phyloP scores from a whole-genome alignment of 352 stramenopile species.

The Phytopythium montanum region DNA sequence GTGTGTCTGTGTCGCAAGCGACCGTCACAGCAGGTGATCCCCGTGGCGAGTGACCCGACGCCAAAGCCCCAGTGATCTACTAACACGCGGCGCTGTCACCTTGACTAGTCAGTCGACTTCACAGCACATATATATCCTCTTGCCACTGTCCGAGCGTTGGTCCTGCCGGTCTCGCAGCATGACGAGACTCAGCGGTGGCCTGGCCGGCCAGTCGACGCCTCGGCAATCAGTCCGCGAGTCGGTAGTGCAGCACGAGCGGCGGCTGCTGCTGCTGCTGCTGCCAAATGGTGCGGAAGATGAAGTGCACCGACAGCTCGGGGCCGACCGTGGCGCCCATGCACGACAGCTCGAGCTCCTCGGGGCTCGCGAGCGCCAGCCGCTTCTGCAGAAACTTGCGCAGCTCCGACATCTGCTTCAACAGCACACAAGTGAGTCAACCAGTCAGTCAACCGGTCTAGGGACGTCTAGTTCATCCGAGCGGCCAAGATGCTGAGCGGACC shows the following conservation, averaged over 20 bases:
- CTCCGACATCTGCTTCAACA: conserved; percentile 43
- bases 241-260: conserved; percentile 53
- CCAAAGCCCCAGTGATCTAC: too few species aligned
- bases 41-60: too few species aligned
- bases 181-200: too few species aligned
- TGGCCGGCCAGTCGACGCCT: not conserved
- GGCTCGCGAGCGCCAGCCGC: conserved; percentile 26
- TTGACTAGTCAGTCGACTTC: too few species aligned
- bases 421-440: not conserved
- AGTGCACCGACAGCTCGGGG: conserved; percentile 56
- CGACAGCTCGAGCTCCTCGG: conserved; percentile 41
- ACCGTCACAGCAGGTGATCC: too few species aligned
- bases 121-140: too few species aligned
- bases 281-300: conserved; percentile 69
- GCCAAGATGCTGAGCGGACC: conserved; percentile 10
- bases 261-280: conserved; percentile 41
- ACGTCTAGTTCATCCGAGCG: too few species aligned
- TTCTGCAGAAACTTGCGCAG: conserved; percentile 43
- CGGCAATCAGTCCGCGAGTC: conserved; percentile 16
- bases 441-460: too few species aligned
- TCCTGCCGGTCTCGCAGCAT: too few species aligned
- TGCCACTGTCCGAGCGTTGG: too few species aligned
- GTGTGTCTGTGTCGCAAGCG: too few species aligned
- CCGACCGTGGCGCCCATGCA: conserved; percentile 59
- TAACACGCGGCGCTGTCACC: too few species aligned